A percentile compares a stretch with the other conserved stretches of the same genome.
phyloP scores from a whole-genome alignment of 2,329 filamentous ascomycete species.

The Scytalidium lignicola region DNA sequence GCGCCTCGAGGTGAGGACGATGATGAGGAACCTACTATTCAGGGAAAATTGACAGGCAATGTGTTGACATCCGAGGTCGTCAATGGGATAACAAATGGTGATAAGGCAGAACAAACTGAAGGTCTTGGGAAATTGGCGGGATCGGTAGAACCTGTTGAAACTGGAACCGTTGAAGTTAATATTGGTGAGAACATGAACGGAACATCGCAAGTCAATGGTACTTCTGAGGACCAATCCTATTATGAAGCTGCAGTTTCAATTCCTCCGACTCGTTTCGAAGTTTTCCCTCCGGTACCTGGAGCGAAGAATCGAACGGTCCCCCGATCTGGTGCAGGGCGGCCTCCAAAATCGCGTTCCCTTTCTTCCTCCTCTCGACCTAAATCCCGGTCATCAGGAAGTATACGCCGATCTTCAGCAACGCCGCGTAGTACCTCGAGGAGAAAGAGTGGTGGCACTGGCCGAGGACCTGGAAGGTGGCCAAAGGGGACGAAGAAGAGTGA shows the following conservation, averaged over 20 bases:
- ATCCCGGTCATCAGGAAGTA: slow-evolving; percentile 11
- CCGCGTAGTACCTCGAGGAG: slow-evolving; percentile 36
- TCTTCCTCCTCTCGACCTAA: slow-evolving; percentile 13
- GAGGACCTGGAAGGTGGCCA: slow-evolving; percentile 61
- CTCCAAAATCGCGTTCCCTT: slow-evolving; percentile 11
- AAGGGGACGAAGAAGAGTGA: slow-evolving; percentile 65
- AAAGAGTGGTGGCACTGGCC: slow-evolving; percentile 57
- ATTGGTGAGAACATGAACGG: slow-evolving; percentile 9
- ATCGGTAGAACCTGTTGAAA: slow-evolving; percentile 4
- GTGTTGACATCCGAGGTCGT: slow-evolving; percentile 21
- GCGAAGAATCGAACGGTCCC: slow-evolving; percentile 32
- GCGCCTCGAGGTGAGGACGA: slow-evolving; percentile 76
- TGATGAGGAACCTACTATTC: slow-evolving; percentile 16
- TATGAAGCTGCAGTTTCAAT: slow-evolving; percentile 39
- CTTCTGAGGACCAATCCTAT: slow-evolving; percentile 19
- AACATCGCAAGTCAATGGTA: slow-evolving; percentile 16
- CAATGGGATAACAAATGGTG: slow-evolving; percentile 16
- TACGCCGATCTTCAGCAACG: slow-evolving; percentile 16
- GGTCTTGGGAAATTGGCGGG: slow-evolving; percentile 22
- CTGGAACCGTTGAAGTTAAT: slow-evolving; percentile 14
- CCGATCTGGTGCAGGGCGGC: slow-evolving; percentile 20
- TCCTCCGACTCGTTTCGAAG: slow-evolving; percentile 67
- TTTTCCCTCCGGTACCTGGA: slow-evolving; percentile 66
- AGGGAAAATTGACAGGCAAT: slow-evolving; percentile 11
- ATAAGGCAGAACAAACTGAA: slow-evolving; percentile 18